Conservation (phyloP, 495 filamentous ascomycete genomes). For the Tetracladium setigerum region DNA sequence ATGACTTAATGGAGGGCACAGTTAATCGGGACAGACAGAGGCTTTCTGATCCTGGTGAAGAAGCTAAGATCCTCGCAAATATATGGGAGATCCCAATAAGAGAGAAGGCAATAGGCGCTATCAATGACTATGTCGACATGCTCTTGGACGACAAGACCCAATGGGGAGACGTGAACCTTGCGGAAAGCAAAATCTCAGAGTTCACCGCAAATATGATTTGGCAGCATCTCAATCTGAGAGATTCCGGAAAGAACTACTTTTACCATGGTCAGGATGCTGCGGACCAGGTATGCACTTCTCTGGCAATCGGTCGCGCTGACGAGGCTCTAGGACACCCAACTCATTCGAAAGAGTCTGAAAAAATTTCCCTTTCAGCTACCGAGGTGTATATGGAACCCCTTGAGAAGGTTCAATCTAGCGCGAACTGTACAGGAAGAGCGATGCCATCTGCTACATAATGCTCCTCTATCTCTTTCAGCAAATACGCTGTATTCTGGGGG, state of each 20-base stretch:
- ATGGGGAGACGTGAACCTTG: slow-evolving; percentile 12
- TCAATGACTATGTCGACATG: slow-evolving; percentile 20
- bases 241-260: background rate
- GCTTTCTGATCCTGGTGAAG: slow-evolving; percentile 4
- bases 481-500: slow-evolving; percentile 4
- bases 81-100: slow-evolving; percentile 21
- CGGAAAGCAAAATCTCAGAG: background rate
- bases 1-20: slow-evolving; percentile 16
- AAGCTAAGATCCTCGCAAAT: slow-evolving; percentile 13
- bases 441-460: slow-evolving; percentile 5
- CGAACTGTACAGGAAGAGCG: slow-evolving; percentile 9
- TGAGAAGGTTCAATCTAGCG: slow-evolving; percentile 4
- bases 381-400: slow-evolving; percentile 2
- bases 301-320: background rate
- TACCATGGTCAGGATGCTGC: slow-evolving; percentile 4
- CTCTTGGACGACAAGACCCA: slow-evolving; percentile 15
- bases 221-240: background rate
- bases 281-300: background rate
- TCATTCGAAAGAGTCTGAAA: slow-evolving; percentile 12
- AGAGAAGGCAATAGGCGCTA: background rate
- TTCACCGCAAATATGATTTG: slow-evolving; percentile 6
- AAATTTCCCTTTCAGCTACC: slow-evolving; percentile 12
- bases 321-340: slow-evolving; percentile 6
- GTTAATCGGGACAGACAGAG: slow-evolving; percentile 21
- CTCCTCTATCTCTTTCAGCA: background rate